Percentiles rank a stretch among this genome's conserved stretches.
phyloP scores from a whole-genome alignment of 2,329 filamentous ascomycete species.

The Fusarium sp. region DNA sequence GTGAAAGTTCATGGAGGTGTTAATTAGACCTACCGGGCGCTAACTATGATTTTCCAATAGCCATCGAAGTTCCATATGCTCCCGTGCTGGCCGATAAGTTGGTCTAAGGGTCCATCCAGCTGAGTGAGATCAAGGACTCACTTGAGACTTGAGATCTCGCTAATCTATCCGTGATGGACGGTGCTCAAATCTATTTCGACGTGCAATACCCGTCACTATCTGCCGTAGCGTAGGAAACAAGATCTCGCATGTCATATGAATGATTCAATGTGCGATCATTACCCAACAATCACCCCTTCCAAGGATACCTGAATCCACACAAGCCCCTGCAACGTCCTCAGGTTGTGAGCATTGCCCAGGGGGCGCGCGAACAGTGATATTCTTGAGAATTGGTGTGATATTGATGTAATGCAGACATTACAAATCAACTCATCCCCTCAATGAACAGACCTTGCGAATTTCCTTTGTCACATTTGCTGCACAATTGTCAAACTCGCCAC shows the following conservation, averaged over 20 bases:
- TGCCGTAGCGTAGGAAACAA: background rate
- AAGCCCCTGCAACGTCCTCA: background rate
- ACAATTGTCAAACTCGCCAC: conserved; percentile 23
- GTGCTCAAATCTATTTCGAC: background rate
- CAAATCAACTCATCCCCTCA: conserved; percentile 18
- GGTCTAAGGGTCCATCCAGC: background rate
- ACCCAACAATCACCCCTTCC: background rate
- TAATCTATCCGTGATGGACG: conserved; percentile 21
- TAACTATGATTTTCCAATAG: background rate
- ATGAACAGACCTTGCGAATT: conserved; percentile 4
- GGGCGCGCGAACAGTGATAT: background rate
- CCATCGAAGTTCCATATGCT: background rate
- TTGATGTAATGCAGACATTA: conserved; percentile 26
- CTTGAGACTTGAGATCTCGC: conserved; percentile 19
- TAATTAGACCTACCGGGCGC: background rate
- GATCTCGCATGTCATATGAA: background rate
- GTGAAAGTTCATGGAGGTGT: background rate
- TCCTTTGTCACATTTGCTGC: background rate
- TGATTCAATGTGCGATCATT: background rate
- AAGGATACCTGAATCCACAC: background rate
- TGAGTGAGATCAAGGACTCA: background rate
- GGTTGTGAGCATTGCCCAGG: background rate
- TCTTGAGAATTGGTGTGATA: background rate
- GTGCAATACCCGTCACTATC: background rate
- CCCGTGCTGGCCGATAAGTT: background rate